A percentile compares a stretch with the other conserved stretches of the same genome.
Conservation (phyloP, 352 stramenopile genomes). For the Globisporangium cylindrosporum region DNA sequence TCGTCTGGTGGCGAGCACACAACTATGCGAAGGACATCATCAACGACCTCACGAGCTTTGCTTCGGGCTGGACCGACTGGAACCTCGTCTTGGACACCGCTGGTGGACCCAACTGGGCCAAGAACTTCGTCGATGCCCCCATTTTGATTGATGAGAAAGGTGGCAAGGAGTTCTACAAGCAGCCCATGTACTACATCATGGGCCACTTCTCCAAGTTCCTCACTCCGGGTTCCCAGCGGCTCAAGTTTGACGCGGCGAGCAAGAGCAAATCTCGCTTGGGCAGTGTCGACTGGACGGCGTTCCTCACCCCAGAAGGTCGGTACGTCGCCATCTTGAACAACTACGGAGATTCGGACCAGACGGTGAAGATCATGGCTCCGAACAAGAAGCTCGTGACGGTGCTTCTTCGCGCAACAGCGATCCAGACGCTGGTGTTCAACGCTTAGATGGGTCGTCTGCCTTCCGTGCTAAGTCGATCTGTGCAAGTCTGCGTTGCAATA, state of each 20-base stretch:
- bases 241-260: conserved; percentile 21
- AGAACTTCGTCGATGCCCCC: conserved; percentile 67
- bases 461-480: background rate
- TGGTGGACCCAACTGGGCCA: conserved; percentile 71
- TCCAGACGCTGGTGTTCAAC: conserved; percentile 46
- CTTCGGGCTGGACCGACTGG: conserved; percentile 79
- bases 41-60: conserved; percentile 70
- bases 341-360: conserved; percentile 32
- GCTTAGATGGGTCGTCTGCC: conserved; percentile 12
- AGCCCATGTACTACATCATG: conserved; percentile 73
- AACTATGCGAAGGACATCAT: conserved; percentile 81
- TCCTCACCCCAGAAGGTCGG: conserved; percentile 24
- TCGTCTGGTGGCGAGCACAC: conserved; percentile 63
- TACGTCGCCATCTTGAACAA: conserved; percentile 35
- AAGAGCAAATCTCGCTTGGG: conserved; percentile 20
- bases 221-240: conserved; percentile 36
- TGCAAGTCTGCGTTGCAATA: background rate
- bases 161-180: conserved; percentile 57
- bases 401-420: conserved; percentile 33
- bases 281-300: conserved; percentile 25
- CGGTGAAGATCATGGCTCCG: conserved; percentile 37
- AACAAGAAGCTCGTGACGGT: conserved; percentile 36
- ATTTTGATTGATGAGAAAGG: conserved; percentile 47
- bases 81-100: conserved; percentile 65
- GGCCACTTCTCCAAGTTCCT: conserved; percentile 68